Base-by-base conservation (phyloP, 306 rosid species). In the Pyrus betulifolia region DNA sequence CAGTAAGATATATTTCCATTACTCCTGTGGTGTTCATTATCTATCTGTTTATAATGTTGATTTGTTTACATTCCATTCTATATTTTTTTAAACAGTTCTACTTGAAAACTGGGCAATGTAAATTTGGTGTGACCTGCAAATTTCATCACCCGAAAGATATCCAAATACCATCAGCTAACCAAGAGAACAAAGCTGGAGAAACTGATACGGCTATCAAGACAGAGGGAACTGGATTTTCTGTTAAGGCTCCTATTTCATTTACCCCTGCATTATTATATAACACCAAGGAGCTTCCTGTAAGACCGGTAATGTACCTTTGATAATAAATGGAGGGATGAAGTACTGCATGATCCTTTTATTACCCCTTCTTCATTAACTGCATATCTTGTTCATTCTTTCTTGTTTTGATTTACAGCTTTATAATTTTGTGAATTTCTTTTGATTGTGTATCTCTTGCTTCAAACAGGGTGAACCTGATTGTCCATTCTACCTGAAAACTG, bases 401-500 rank as follows among this genome's bases (percentile, higher is more conserved):
- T 71, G 44, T 58, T 21, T 58, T 69, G 18, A n/a, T 57, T 46
- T n/a, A 25, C 74, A 79, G 49, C 73, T 64, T 73, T 31, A 25
- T 69, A 21, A 58, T 74, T 13, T 78, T 51, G 8, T 57, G 19
- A 67, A 79, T 67, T 78, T 77, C 55, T 38, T 79, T 46, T 74
- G 63, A 79, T 49, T 21, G 33, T 74, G 30, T 82, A 49, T 86
- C 21, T 45, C 42, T 57, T 78, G 12, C 82, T 89, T 78, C 66
- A 74, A 74, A 83, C 96, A 95, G 98, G 93, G 93, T 70, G 97
- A 92, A 85, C 91, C 88, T 62, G 97, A 95, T 85, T 95, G 98
- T 73, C 97, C 98, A 76, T 95, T 95, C 97, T 95, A 95, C 92
- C 82, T 95, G 89, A 95, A 95, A 88, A 95, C 97, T 86, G 97